These are phyloP conservation scores for Zostera marina DNA, from an alignment of 116 monocot species.

Conservation along the genomic window DNA sequence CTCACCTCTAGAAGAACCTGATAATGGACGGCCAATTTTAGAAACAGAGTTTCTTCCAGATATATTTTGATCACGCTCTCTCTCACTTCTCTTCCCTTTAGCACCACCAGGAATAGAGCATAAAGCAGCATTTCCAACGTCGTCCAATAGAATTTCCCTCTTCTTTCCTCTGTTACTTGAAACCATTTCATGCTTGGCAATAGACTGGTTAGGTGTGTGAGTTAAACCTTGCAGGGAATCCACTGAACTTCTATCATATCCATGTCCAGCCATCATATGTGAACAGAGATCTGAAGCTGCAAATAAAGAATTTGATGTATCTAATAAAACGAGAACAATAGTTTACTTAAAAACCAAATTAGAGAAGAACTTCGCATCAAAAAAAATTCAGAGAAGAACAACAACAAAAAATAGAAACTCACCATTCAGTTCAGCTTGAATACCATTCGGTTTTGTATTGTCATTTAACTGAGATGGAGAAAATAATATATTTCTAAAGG, in stretches of 20 bases:
- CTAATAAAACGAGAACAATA: not conserved
- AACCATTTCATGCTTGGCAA: slow-evolving; percentile 18
- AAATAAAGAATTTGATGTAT: not conserved
- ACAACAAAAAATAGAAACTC: not conserved
- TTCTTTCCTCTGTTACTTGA: slow-evolving; percentile 38
- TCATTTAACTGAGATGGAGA: slow-evolving; percentile 11
- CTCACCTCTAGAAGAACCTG: slow-evolving; percentile 39
- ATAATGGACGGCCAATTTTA: slow-evolving; percentile 44
- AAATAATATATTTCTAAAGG: slow-evolving; percentile 28
- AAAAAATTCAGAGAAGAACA: too few relatives aligned
- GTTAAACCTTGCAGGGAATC: slow-evolving; percentile 13
- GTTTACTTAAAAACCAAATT: too few relatives aligned
- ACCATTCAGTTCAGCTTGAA: not conserved
- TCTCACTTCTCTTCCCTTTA: slow-evolving; percentile 69
- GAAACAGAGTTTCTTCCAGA: slow-evolving; percentile 17
- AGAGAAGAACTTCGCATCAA: too few relatives aligned
- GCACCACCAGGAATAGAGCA: slow-evolving; percentile 23
- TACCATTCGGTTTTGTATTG: slow-evolving; percentile 1
- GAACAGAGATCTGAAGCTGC: slow-evolving; percentile 3
- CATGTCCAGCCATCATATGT: slow-evolving; percentile 1
- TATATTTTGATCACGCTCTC: slow-evolving; percentile 37
- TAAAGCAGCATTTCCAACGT: slow-evolving; percentile 26
- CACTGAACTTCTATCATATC: slow-evolving; percentile 14
- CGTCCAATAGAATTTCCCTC: slow-evolving; percentile 59
- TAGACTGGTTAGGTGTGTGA: slow-evolving; percentile 18